phyloP scores from a whole-genome alignment of 345 rosid genomes.

The Bruguiera sexangula region DNA sequence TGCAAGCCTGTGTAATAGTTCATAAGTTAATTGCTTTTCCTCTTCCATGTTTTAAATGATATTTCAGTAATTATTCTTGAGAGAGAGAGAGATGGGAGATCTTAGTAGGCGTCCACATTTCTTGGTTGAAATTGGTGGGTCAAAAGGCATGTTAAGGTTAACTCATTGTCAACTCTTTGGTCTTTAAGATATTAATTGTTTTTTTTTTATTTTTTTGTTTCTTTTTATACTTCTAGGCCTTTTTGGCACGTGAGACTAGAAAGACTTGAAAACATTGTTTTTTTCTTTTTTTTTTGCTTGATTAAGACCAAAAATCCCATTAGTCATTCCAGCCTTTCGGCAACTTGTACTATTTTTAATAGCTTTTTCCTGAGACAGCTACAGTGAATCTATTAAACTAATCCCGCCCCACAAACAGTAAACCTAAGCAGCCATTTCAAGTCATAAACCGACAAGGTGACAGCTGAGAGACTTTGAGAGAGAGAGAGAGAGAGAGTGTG shows the following conservation, averaged over 20 bases:
- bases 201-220: too few species aligned
- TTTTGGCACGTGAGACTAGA: slow-evolving; percentile 22
- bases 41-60: too few species aligned
- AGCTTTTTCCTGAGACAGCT: slow-evolving; percentile 17
- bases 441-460: slow-evolving; percentile 1
- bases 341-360: slow-evolving; percentile 18
- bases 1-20: too few species aligned
- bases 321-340: slow-evolving; percentile 17
- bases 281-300: neutral
- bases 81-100: slow-evolving; percentile 12
- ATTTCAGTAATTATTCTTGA: slow-evolving; percentile 8
- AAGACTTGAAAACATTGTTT: neutral
- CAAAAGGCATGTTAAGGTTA: slow-evolving; percentile 13
- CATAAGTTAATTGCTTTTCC: too few species aligned
- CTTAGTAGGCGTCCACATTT: slow-evolving; percentile 27
- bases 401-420: neutral
- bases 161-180: slow-evolving; percentile 24
- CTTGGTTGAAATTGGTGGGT: slow-evolving; percentile 20
- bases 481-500: neutral
- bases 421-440: slow-evolving; percentile 3
- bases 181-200: neutral
- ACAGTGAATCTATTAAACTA: slow-evolving; percentile 20
- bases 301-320: slow-evolving; percentile 2
- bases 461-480: too few species aligned
- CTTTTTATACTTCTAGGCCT: neutral